phyloP scores from a whole-genome alignment of 2,329 filamentous ascomycete genomes.

The Colletotrichum abscissum region DNA sequence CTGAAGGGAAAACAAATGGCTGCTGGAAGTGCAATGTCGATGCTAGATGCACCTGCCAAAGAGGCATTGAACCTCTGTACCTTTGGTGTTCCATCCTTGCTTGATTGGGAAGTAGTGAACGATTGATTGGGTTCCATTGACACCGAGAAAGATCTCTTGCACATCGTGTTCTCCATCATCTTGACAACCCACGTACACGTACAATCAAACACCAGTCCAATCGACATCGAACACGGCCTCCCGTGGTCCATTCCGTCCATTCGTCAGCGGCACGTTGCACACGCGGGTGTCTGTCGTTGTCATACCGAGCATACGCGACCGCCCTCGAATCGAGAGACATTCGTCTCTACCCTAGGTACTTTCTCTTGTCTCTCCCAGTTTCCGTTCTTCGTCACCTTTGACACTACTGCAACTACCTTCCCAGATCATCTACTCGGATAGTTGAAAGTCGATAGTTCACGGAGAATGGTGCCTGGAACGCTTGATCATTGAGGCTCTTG shows the following conservation, averaged over 20 bases:
- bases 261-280: constrained; percentile 20
- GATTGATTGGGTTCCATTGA: neutral
- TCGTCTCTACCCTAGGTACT: neutral
- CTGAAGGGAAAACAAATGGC: neutral
- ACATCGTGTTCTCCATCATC: neutral
- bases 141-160: neutral
- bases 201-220: neutral
- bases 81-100: neutral
- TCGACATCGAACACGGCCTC: constrained; percentile 6
- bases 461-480: neutral
- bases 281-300: constrained; percentile 23
- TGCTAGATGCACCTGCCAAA: neutral
- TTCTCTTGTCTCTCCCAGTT: neutral
- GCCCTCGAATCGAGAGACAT: neutral
- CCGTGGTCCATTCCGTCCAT: constrained; percentile 13
- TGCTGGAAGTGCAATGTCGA: neutral
- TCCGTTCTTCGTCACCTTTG: neutral
- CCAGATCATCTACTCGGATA: no score
- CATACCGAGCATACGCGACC: constrained; percentile 1
- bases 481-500: neutral
- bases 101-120: neutral
- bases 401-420: no score
- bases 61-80: neutral
- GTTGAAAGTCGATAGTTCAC: no score
- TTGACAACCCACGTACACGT: neutral